These are phyloP conservation scores for Euphrasia arctica DNA, from an alignment of 305 asterid species.

Conservation along the genomic window DNA sequence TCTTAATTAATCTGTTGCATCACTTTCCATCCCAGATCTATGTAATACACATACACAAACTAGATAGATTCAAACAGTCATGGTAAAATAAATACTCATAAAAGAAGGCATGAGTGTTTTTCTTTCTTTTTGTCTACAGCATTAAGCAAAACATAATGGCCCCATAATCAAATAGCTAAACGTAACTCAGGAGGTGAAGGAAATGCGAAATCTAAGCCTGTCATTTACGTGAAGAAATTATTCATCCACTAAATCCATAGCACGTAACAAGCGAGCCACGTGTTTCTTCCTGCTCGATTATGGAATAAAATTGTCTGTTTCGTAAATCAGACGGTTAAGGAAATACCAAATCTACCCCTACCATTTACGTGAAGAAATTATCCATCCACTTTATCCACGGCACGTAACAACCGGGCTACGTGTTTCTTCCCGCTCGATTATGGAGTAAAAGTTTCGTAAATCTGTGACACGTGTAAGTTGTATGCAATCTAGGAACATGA, in stretches of 20 bases:
- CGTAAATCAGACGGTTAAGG: too few relatives aligned
- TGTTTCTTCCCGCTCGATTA: constrained; percentile 3
- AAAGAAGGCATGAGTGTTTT: neutral
- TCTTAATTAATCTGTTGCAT: too few relatives aligned
- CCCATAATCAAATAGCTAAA: neutral
- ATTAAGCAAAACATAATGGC: constrained; percentile 6
- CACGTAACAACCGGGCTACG: neutral
- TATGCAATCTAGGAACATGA: constrained; percentile 1
- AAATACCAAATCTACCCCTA: neutral
- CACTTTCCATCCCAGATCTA: too few relatives aligned
- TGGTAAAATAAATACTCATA: neutral
- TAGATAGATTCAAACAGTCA: neutral
- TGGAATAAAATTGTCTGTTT: neutral
- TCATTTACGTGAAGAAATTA: neutral
- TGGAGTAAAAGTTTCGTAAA: neutral
- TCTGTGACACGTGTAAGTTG: neutral
- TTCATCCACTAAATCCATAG: constrained; percentile 1
- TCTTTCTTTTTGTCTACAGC: neutral
- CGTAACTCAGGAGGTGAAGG: neutral
- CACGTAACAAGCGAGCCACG: neutral
- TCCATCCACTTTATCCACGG: neutral
- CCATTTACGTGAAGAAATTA: neutral
- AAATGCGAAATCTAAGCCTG: neutral
- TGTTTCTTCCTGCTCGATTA: constrained; percentile 2
- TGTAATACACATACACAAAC: too few relatives aligned